phyloP scores from a whole-genome alignment of 2,329 filamentous ascomycete species.

The Pyricularia grisea region DNA sequence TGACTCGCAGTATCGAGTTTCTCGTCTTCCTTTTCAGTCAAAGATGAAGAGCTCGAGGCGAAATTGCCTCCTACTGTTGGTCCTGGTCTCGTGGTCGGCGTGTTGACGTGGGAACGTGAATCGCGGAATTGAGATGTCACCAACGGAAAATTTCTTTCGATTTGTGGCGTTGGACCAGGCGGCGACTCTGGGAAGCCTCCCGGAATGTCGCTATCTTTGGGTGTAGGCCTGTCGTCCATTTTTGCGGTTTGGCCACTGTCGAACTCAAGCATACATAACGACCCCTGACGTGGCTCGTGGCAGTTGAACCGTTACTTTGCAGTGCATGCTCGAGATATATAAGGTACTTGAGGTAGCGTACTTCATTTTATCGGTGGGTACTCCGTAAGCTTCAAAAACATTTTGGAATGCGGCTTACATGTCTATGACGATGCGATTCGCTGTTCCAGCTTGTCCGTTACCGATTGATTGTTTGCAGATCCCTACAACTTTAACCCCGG shows the following conservation, averaged over 20 bases:
- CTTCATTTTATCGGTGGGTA: background rate
- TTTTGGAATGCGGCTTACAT: background rate
- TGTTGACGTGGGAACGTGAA: background rate
- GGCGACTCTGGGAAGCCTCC: background rate
- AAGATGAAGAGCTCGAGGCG: background rate
- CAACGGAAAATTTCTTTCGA: background rate
- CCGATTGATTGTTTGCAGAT: background rate
- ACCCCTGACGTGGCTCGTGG: too few relatives aligned
- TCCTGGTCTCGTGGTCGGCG: background rate
- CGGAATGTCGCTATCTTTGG: background rate
- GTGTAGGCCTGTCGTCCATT: background rate
- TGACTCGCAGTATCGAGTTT: background rate
- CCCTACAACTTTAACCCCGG: too few relatives aligned
- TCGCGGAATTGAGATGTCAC: background rate
- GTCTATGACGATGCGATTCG: background rate
- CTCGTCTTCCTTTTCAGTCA: background rate
- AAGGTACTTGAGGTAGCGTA: too few relatives aligned
- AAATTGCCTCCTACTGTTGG: background rate
- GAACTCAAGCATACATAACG: background rate
- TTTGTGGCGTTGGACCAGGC: background rate
- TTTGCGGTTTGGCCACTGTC: background rate
- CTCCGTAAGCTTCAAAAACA: background rate
- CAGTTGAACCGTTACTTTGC: too few relatives aligned
- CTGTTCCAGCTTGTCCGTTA: background rate
- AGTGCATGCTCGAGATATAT: background rate